phyloP scores from a whole-genome alignment of 371 early-diverging fungal genomes.

The Capniomyces stellatus region DNA sequence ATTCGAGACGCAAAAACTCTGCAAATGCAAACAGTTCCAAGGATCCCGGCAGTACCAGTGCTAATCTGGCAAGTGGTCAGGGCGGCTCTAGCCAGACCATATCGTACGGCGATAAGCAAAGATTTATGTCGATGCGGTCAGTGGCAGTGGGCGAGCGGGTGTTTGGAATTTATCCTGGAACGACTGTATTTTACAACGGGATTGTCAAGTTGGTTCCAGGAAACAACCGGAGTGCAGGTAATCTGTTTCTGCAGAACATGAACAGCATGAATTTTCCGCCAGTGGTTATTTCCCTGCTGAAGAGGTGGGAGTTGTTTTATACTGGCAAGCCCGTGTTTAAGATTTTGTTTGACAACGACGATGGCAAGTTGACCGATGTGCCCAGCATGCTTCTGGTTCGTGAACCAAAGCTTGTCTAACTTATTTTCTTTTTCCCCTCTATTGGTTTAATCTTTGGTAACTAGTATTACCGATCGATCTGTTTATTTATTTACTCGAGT shows the following conservation, averaged over 20 bases:
- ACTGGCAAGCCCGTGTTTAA: background rate
- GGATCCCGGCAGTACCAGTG: no score
- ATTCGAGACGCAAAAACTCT: background rate
- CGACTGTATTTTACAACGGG: slow-evolving; percentile 4
- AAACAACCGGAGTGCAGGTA: background rate
- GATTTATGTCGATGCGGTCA: background rate
- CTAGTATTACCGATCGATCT: no score
- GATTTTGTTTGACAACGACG: slow-evolving; percentile 4
- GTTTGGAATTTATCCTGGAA: slow-evolving; percentile 1
- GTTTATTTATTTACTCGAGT: no score
- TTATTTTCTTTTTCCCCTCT: background rate
- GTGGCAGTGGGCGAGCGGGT: background rate
- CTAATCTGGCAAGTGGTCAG: no score
- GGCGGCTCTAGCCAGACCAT: background rate
- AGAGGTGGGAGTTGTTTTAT: background rate
- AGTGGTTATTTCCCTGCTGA: background rate
- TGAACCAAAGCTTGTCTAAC: background rate
- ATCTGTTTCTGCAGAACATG: background rate
- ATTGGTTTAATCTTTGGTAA: no score
- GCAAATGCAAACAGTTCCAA: no score
- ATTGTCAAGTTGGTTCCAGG: background rate
- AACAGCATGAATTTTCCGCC: background rate
- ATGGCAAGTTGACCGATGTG: slow-evolving; percentile 1
- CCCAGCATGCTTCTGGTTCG: background rate
- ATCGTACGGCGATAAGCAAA: background rate